These are phyloP conservation scores for Suillus subalutaceus DNA, from an alignment of 768 basidiomycete species.

Conservation along the genomic window DNA sequence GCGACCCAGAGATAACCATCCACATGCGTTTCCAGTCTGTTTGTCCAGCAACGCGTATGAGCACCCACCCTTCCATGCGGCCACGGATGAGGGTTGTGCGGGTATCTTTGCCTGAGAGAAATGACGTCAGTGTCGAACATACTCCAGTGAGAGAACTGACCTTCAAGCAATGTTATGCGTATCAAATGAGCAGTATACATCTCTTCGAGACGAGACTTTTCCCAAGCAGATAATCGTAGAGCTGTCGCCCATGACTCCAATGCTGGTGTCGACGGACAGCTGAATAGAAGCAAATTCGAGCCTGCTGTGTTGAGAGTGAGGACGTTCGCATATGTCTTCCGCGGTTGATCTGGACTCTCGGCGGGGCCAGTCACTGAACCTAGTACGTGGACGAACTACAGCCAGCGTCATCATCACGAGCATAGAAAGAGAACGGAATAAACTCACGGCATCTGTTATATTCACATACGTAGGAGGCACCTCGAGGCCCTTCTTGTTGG, in stretches of 20 bases:
- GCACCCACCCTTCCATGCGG: conserved; percentile 89
- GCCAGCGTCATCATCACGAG: conserved; percentile 12
- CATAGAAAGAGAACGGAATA: conserved; percentile 10
- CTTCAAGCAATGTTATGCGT: conserved; percentile 66
- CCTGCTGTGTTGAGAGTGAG: conserved; percentile 94
- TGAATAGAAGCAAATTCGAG: conserved; percentile 86
- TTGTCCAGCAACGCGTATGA: conserved; percentile 91
- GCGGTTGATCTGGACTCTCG: conserved; percentile 48
- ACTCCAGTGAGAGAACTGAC: conserved; percentile 29
- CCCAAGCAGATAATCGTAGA: conserved; percentile 89
- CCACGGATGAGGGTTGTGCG: conserved; percentile 69
- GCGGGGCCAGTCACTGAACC: conserved; percentile 73
- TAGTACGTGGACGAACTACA: conserved; percentile 76
- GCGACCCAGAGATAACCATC: conserved; percentile 67
- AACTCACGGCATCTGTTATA: conserved; percentile 82
- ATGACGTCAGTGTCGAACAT: conserved; percentile 32
- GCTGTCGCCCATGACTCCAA: conserved; percentile 92
- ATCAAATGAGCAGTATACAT: conserved; percentile 96
- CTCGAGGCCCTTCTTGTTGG: conserved; percentile 76
- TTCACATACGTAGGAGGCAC: conserved; percentile 89
- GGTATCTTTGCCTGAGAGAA: conserved; percentile 45
- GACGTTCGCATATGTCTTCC: conserved; percentile 71
- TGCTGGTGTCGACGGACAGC: conserved; percentile 71
- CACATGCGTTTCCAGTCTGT: conserved; percentile 95
- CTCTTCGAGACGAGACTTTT: conserved; percentile 93